Base-by-base conservation (phyloP, 495 filamentous ascomycete species). In the Staphylotrichum tortipilum region DNA sequence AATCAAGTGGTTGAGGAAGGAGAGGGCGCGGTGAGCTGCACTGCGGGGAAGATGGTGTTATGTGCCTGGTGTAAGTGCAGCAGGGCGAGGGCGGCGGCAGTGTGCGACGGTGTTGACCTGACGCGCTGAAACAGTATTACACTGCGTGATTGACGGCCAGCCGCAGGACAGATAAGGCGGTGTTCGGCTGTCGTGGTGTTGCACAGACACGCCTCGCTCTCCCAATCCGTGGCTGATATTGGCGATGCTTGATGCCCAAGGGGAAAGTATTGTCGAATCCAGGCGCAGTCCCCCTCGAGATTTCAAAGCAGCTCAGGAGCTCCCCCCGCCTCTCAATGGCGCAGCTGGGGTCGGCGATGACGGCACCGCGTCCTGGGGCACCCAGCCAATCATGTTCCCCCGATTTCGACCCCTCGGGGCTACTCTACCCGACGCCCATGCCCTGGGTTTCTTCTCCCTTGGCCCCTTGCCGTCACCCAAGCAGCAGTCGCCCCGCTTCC, bases 291-390 rank as follows among this genome's bases (percentile, higher is more conserved):
- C n/a, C n/a, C n/a, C n/a, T n/a, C n/a, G n/a, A n/a, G n/a, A n/a
- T n/a, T n/a, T n/a, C 26, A 5, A 28, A 28, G 26, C 26, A 7
- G 6, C 18, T 45, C 29, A 23, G 30, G n/a, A 12, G 47, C 7
- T 19, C 8, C 4, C 9, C 11, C 40, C 9, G 6, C 5, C 11
- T 12, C 36, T 15, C 7, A 42, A 56, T 56, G 51, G 59, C 50
- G 59, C 43, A 40, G 24, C 46, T 43, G 4, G 11, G 46, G 1
- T 30, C 33, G 15, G 43, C 48, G 47, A 61, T 61, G 59, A 61
- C 59, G 56, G 53, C 49, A 61, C 44, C 41, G 14, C 43, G 38
- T 2, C 17, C 1, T 24, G 3, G 18, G 3, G 19, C 29, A 7
- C n/a, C n/a, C 4, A 15, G 14, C 45, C 45, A 48, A 48, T 39